These are phyloP conservation scores for Nadsonia commutata DNA, from an alignment of 1,139 yeast genomes.

Conservation along the genomic window DNA sequence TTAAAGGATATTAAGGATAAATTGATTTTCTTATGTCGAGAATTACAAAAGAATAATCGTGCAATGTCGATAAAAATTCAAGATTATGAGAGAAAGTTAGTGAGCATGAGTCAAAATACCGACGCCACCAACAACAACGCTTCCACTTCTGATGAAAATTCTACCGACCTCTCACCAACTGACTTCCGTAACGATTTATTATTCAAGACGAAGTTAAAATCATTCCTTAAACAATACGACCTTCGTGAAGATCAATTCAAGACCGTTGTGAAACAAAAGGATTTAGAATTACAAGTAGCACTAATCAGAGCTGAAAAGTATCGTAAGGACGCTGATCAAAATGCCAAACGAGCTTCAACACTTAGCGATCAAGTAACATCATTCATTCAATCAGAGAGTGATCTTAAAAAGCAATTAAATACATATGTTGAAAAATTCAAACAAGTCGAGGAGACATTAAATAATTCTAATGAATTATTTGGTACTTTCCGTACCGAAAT, in stretches of 20 bases:
- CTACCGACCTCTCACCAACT: not conserved
- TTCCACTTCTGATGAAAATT: not conserved
- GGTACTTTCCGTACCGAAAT: conserved; percentile 12
- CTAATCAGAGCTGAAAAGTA: conserved; percentile 10
- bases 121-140: not conserved
- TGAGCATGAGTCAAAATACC: not conserved
- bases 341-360: conserved; percentile 8
- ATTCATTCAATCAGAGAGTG: conserved; percentile 11
- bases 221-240: conserved; percentile 12
- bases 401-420: conserved; percentile 11
- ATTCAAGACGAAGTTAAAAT: conserved; percentile 11
- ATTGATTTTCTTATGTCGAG: not conserved
- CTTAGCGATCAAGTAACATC: conserved; percentile 10
- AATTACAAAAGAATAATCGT: not conserved
- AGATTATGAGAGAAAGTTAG: not conserved
- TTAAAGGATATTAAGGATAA: not conserved
- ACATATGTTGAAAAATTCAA: conserved; percentile 13
- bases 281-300: conserved; percentile 11
- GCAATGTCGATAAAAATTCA: not conserved
- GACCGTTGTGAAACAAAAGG: conserved; percentile 9
- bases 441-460: conserved; percentile 12
- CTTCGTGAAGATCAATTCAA: conserved; percentile 11
- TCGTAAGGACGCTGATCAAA: conserved; percentile 8
- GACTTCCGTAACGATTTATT: not conserved
- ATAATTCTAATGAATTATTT: conserved; percentile 12